A percentile compares a stretch with the other conserved stretches of the same genome.
Conservation (phyloP, 176 grass and related monocot genomes). For the Juncus effusus region DNA sequence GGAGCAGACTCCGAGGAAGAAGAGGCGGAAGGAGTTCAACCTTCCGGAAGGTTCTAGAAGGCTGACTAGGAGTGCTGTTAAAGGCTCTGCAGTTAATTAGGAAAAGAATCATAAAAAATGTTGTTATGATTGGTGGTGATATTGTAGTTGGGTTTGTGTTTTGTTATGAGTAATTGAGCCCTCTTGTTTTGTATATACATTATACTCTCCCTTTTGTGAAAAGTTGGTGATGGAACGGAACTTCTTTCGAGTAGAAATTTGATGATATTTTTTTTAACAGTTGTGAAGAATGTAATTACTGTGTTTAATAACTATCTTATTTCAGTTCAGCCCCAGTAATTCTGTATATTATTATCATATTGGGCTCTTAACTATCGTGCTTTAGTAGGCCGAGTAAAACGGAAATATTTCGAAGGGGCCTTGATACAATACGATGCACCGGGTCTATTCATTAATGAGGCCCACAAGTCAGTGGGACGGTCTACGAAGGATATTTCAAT, state of each 20-base stretch:
- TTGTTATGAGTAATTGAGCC: no score
- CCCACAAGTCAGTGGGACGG: background rate
- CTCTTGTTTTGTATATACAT: no score
- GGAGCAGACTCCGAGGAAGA: conserved; percentile 32
- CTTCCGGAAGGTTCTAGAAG: conserved; percentile 21
- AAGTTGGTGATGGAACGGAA: no score
- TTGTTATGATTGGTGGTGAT: no score
- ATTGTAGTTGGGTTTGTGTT: no score
- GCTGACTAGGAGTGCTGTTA: conserved; percentile 43
- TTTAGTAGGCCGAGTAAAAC: background rate
- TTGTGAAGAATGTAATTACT: no score
- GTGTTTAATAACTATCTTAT: background rate
- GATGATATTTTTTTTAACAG: no score
- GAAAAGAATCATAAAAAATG: no score
- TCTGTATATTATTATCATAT: conserved; percentile 3
- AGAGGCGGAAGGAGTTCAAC: conserved; percentile 51
- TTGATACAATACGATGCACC: background rate
- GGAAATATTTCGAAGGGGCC: background rate
- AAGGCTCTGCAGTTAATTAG: conserved; percentile 2
- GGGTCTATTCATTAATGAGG: background rate
- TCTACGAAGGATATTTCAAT: background rate
- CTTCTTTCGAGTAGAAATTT: no score
- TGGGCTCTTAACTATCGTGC: background rate
- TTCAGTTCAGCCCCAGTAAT: background rate
- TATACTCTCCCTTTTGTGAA: no score